Evolutionary conservation across 225 moss, liverwort and hornwort genomes (phyloP), one percentile per base, ranked within the genome.

Genomic region (Bryum argenteum): DNA sequence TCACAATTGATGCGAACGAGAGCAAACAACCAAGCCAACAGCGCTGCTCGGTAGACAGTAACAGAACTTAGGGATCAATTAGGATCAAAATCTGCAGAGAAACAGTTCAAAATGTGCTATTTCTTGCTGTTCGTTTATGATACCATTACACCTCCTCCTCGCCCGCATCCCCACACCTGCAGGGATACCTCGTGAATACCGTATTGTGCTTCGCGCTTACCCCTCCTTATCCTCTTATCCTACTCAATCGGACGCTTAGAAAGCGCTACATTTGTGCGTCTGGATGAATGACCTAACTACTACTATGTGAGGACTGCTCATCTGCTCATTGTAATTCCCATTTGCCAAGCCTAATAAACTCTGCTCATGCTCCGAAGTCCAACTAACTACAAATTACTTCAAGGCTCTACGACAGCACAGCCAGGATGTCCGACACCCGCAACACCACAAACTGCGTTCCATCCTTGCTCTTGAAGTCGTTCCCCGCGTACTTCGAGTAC

Each of bases 401-500:
- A 19, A 3, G 23, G 2, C 68, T 39, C 75, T 82, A 96, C 41
- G 91, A 70, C 11, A 96, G 91, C 56, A 96, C 87, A 20, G 96
- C 96, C 14, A 96, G 91, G 60, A 96, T 67, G 57, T 96, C 96
- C 15, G 87, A 45, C 53, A 81, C 90, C 81, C 93, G 79, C 72
- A 96, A 70, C 42, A 96, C 96, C 23, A 96, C 96, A 51, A 73
- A 96, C n/a, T 85, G 70, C 53, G 61, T 70, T 41, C 91, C 96
- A 14, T 90, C 93, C 67, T 96, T 96, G 78, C 83, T 81, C 87
- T 96, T 96, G 79, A 96, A 96, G 38, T 96, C 96, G 58, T 90
- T 96, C 20, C 96, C 96, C 1, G 96, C 93, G 74, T 91, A 93
- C 80, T 93, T 96, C 19, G 96, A 96, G 75, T 96, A 96, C 81